These are phyloP conservation scores for Fistulinella prunicolor DNA, from an alignment of 768 basidiomycete genomes.

Conservation along the genomic window DNA sequence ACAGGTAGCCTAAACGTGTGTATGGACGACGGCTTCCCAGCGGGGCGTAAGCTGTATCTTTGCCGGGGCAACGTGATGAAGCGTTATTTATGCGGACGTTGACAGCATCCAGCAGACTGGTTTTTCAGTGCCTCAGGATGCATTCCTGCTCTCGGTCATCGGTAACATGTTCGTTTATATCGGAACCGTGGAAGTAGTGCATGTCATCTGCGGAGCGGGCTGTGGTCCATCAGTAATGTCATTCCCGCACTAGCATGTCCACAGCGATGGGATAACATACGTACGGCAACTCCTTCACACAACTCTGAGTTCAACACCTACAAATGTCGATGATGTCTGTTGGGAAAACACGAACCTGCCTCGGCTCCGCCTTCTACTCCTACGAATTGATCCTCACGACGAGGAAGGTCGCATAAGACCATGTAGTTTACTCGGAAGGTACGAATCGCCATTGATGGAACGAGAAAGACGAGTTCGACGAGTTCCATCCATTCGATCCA, in stretches of 20 bases:
- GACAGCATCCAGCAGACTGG: no score
- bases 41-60: no score
- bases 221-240: neutral
- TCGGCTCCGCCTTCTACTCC: constrained; percentile 30
- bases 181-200: no score
- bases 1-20: no score
- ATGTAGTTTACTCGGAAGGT: constrained; percentile 49
- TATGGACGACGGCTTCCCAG: no score
- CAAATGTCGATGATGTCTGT: neutral
- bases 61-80: no score
- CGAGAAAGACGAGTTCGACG: constrained; percentile 56
- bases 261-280: no score
- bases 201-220: neutral
- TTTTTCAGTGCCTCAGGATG: no score
- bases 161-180: no score
- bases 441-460: constrained; percentile 57
- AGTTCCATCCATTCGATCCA: constrained; percentile 80
- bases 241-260: neutral
- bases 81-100: no score
- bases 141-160: no score
- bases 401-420: constrained; percentile 47
- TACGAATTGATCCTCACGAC: constrained; percentile 40
- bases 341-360: constrained; percentile 25
- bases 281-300: constrained; percentile 61
- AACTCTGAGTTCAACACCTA: neutral